A percentile compares a stretch with the other conserved stretches of the same genome.
These are phyloP conservation scores for Pichia sp. DNA, from an alignment of 1,139 yeast species.

Conservation along the genomic window DNA sequence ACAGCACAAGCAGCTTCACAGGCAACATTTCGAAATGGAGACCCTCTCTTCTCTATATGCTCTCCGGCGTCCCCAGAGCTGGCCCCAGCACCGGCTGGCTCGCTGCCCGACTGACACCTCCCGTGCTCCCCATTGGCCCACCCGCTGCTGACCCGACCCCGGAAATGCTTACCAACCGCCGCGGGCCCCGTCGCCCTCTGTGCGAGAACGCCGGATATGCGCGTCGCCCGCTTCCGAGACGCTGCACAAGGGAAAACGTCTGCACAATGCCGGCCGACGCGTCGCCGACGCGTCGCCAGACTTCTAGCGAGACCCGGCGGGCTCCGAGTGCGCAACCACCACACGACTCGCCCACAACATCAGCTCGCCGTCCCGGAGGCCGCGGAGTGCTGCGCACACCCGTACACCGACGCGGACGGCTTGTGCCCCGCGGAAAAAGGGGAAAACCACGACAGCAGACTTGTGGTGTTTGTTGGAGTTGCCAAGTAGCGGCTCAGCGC, in stretches of 20 bases:
- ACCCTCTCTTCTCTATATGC: not conserved
- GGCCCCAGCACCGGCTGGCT: not conserved
- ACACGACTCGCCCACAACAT: slow-evolving; percentile 6
- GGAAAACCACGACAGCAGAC: not conserved
- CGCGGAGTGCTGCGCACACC: not conserved
- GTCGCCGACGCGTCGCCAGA: too few relatives aligned
- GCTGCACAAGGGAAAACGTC: not conserved
- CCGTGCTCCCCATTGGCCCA: slow-evolving; percentile 5
- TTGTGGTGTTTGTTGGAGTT: not conserved
- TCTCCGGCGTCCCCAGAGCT: not conserved
- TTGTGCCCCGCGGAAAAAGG: not conserved
- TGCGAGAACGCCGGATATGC: slow-evolving; percentile 4
- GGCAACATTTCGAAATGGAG: not conserved
- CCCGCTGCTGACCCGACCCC: slow-evolving; percentile 1
- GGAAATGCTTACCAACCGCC: not conserved
- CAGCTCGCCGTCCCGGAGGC: slow-evolving; percentile 2
- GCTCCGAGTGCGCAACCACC: slow-evolving; percentile 1
- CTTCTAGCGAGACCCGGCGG: too few relatives aligned
- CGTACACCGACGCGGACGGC: not conserved
- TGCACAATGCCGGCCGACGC: too few relatives aligned
- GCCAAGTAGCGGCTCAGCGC: not conserved
- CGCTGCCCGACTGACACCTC: slow-evolving; percentile 3
- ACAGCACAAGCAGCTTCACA: not conserved
- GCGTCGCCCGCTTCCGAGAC: not conserved
- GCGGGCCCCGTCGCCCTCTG: too few relatives aligned